Evolutionary conservation across 108 stramenopile species (phyloP).

Genomic region (Cyclotella baltica): DNA sequence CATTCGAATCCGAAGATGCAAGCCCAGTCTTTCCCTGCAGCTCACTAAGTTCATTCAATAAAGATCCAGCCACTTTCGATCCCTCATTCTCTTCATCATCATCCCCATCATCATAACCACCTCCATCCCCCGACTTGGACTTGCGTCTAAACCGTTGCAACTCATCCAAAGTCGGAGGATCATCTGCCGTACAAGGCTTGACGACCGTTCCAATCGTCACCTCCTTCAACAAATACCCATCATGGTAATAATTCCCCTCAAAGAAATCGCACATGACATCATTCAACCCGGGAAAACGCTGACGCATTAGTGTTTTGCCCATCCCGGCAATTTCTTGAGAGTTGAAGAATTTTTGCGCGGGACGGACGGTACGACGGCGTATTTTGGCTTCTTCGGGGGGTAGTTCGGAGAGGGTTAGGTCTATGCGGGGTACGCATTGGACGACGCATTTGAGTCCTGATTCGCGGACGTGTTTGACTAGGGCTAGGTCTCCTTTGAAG

Average conservation of each 20-base stretch:
- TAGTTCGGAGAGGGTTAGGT: slow-evolving; percentile 76
- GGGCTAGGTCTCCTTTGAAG: slow-evolving; percentile 97
- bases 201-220: slow-evolving; percentile 92
- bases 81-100: slow-evolving; percentile 86
- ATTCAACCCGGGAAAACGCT: slow-evolving; percentile 77
- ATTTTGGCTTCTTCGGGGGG: slow-evolving; percentile 84
- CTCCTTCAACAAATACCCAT: slow-evolving; percentile 96
- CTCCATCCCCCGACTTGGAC: slow-evolving; percentile 58
- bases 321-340: slow-evolving; percentile 79
- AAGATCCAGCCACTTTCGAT: slow-evolving; percentile 80
- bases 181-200: slow-evolving; percentile 85
- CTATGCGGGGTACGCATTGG: slow-evolving; percentile 94
- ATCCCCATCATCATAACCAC: slow-evolving; percentile 69
- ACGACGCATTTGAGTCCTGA: slow-evolving; percentile 93
- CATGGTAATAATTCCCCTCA: slow-evolving; percentile 90
- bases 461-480: slow-evolving; percentile 89
- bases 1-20: slow-evolving; percentile 50
- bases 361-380: slow-evolving; percentile 79
- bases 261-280: slow-evolving; percentile 88
- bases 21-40: slow-evolving; percentile 84
- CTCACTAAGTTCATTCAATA: slow-evolving; percentile 86
- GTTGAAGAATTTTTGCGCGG: slow-evolving; percentile 96
- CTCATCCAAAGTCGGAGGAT: slow-evolving; percentile 95
- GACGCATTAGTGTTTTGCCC: slow-evolving; percentile 70
- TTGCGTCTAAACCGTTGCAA: slow-evolving; percentile 88